Evolutionary conservation across 2,329 filamentous ascomycete species (phyloP).

Genomic region (Fusarium tjaetaba): DNA sequence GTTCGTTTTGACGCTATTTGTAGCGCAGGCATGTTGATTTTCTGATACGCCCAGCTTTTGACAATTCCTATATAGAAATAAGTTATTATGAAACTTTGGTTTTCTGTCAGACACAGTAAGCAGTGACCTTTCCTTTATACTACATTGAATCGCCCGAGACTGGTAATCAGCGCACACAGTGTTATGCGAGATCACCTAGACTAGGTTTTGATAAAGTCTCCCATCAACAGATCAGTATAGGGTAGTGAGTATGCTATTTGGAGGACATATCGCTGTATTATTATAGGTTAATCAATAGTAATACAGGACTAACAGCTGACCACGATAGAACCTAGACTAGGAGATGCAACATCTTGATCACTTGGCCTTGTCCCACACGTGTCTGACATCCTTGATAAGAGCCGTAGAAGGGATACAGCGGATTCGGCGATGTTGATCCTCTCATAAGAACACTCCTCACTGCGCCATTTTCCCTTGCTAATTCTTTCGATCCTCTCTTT

Average conservation of each 20-base stretch:
- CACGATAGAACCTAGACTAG: not conserved
- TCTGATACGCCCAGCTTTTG: no score
- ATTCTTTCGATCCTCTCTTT: not conserved
- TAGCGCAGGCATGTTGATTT: not conserved
- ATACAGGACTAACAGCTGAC: slow-evolving; percentile 14
- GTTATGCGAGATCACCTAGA: not conserved
- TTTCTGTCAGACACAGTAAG: not conserved
- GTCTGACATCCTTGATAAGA: not conserved
- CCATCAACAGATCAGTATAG: not conserved
- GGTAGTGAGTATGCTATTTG: not conserved
- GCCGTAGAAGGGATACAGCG: not conserved
- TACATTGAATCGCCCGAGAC: not conserved
- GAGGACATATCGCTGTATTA: not conserved
- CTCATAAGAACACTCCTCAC: not conserved
- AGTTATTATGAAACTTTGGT: not conserved
- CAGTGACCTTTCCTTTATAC: no score
- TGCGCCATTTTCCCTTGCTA: slow-evolving; percentile 20
- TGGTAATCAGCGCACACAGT: not conserved
- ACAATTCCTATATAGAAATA: not conserved
- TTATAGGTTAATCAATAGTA: not conserved
- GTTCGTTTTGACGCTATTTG: not conserved
- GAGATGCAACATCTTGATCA: not conserved
- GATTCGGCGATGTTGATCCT: not conserved
- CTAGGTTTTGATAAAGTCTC: not conserved
- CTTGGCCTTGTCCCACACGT: slow-evolving; percentile 2